Conservation (phyloP, 2,329 filamentous ascomycete species). For the Fusarium protoensiforme region DNA sequence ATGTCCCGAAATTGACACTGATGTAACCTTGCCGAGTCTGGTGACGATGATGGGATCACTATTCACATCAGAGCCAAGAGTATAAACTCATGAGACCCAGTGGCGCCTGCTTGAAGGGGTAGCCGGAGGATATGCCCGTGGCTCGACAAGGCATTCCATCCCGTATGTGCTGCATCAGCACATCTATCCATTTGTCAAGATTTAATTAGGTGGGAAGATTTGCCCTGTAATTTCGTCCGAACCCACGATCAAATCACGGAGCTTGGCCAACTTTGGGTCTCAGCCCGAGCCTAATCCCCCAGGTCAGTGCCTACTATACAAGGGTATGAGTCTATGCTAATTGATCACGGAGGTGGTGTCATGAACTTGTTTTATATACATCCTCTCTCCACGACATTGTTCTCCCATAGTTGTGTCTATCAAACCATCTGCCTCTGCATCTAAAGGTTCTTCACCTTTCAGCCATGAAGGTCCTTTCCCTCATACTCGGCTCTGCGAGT, state of each 20-base stretch:
- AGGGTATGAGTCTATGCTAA: neutral
- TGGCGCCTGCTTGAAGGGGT: neutral
- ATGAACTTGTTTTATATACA: neutral
- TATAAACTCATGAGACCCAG: neutral
- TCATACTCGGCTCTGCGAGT: conserved; percentile 16
- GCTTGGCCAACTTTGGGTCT: neutral
- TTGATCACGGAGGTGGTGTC: neutral
- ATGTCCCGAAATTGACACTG: neutral
- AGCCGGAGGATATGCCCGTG: neutral
- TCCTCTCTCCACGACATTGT: neutral
- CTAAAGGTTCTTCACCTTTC: neutral
- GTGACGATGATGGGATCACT: neutral
- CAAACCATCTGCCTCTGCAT: neutral
- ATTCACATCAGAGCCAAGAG: neutral
- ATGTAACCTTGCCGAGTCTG: neutral
- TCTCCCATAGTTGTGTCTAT: neutral
- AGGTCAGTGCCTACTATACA: neutral
- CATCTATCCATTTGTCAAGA: neutral
- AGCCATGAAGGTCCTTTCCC: conserved; percentile 17
- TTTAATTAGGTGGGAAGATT: neutral
- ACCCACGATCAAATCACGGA: neutral
- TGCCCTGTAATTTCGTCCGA: neutral
- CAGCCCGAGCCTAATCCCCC: neutral
- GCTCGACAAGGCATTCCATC: neutral
- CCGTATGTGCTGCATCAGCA: neutral